These are phyloP conservation scores for Pseudopyrenochaeta lycopersici DNA, from an alignment of 2,329 filamentous ascomycete species.

Conservation along the genomic window DNA sequence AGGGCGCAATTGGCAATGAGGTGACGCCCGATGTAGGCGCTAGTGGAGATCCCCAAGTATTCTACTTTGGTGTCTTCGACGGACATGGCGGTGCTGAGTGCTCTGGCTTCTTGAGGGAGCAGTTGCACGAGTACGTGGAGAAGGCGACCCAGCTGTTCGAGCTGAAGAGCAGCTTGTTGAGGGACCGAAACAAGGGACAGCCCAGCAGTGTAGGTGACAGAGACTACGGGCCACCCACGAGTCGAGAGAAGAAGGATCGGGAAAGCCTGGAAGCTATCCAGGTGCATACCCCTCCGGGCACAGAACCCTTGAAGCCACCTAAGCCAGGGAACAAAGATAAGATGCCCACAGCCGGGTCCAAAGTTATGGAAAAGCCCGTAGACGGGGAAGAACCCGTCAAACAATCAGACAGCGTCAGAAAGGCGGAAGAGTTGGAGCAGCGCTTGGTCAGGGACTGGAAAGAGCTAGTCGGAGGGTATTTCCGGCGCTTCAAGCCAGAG, in stretches of 20 bases:
- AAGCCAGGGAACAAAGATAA: slow-evolving; percentile 27
- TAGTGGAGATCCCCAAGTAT: slow-evolving; percentile 91
- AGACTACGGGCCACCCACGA: slow-evolving; percentile 26
- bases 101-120: slow-evolving; percentile 83
- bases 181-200: slow-evolving; percentile 28
- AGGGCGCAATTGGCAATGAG: slow-evolving; percentile 56
- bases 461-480: slow-evolving; percentile 90
- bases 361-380: slow-evolving; percentile 29
- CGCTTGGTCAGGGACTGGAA: slow-evolving; percentile 80
- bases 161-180: slow-evolving; percentile 74
- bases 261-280: slow-evolving; percentile 56
- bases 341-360: slow-evolving; percentile 35
- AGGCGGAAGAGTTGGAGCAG: slow-evolving; percentile 74
- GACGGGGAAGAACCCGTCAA: slow-evolving; percentile 40
- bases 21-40: slow-evolving; percentile 77
- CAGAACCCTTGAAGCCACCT: slow-evolving; percentile 52
- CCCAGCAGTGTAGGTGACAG: slow-evolving; percentile 36
- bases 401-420: slow-evolving; percentile 61
- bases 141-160: slow-evolving; percentile 79
- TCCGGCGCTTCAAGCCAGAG: slow-evolving; percentile 85
- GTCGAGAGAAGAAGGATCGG: slow-evolving; percentile 39
- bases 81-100: slow-evolving; percentile 93
- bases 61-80: slow-evolving; percentile 97
- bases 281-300: slow-evolving; percentile 56
- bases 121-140: slow-evolving; percentile 89